phyloP scores from a whole-genome alignment of 148 eudicot genomes.

The Pharnaceum exiguum region DNA sequence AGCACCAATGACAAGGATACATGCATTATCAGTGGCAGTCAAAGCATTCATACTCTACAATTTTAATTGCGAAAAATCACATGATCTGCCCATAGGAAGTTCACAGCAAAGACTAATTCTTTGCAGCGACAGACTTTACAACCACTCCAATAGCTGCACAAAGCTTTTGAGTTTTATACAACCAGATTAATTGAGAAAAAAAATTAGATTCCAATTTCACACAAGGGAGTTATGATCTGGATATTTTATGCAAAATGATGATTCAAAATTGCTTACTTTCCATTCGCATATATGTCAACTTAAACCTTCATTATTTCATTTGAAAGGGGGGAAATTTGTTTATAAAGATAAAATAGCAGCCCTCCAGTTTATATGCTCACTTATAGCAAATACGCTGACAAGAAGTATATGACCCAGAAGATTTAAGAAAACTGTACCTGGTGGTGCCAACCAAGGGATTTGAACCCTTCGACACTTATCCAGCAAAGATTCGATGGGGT shows the following conservation, averaged over 20 bases:
- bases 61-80: neutral
- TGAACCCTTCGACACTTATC: conserved; percentile 61
- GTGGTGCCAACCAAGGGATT: conserved; percentile 75
- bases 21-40: too few relatives aligned
- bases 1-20: too few relatives aligned
- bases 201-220: neutral
- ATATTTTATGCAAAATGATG: neutral
- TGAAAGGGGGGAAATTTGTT: neutral
- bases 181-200: neutral
- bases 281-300: neutral
- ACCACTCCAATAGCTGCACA: neutral
- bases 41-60: neutral
- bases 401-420: conserved; percentile 19
- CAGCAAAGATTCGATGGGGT: conserved; percentile 39
- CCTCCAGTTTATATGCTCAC: neutral
- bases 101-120: neutral
- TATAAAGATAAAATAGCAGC: neutral
- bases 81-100: neutral
- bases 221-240: neutral
- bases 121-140: neutral
- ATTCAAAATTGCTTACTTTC: neutral
- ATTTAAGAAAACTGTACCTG: conserved; percentile 60
- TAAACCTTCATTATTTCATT: neutral
- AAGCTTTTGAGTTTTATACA: neutral
- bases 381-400: conserved; percentile 26